Conservation (phyloP, 805 yeast genomes). For the Candida piceae region DNA sequence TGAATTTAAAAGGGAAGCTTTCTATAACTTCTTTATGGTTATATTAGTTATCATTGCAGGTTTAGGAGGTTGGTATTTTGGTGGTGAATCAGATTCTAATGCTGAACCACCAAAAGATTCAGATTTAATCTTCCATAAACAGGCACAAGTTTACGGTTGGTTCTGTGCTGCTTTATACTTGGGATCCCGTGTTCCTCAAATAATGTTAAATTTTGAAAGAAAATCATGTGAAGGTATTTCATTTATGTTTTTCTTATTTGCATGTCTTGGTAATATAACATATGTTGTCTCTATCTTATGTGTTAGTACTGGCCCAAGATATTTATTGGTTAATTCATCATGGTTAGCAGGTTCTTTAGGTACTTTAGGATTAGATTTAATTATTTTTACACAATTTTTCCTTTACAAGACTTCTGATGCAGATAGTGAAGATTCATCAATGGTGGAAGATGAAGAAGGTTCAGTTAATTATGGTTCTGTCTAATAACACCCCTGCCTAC, state of each 20-base stretch:
- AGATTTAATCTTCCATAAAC: slow-evolving; percentile 57
- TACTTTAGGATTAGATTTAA: slow-evolving; percentile 75
- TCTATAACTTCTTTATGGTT: slow-evolving; percentile 48
- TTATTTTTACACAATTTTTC: slow-evolving; percentile 84
- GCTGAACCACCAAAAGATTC: slow-evolving; percentile 30
- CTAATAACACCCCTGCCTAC: not conserved
- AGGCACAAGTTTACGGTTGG: slow-evolving; percentile 89
- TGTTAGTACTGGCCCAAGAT: slow-evolving; percentile 64
- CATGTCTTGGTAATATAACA: slow-evolving; percentile 89
- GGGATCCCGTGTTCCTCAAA: slow-evolving; percentile 92
- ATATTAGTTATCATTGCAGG: slow-evolving; percentile 70
- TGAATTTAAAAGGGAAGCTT: slow-evolving; percentile 21
- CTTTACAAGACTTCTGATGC: slow-evolving; percentile 45
- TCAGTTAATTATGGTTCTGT: slow-evolving; percentile 10
- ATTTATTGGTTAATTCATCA: slow-evolving; percentile 75
- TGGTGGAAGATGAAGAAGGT: slow-evolving; percentile 13
- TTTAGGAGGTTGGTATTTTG: slow-evolving; percentile 77
- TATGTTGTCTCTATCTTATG: slow-evolving; percentile 82
- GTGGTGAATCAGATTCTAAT: slow-evolving; percentile 29
- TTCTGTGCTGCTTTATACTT: slow-evolving; percentile 67
- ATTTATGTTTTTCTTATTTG: slow-evolving; percentile 88
- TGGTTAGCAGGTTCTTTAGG: slow-evolving; percentile 94
- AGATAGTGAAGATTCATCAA: slow-evolving; percentile 20
- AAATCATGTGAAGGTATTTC: slow-evolving; percentile 95
- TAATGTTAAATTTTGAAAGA: slow-evolving; percentile 74